Base-by-base conservation (phyloP, 345 rosid genomes). In the Gossypium raimondii region DNA sequence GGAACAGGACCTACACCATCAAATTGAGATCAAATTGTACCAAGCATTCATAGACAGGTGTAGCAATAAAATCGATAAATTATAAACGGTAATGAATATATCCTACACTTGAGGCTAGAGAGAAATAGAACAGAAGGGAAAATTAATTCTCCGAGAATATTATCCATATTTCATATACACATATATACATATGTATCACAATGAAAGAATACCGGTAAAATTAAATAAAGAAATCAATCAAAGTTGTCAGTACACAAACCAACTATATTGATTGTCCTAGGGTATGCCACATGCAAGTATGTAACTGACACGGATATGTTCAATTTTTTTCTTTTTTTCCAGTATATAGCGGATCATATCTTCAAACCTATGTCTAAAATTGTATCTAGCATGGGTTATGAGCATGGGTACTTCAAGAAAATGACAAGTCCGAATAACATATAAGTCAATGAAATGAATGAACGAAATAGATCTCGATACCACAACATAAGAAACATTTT, bases 1-100 rank as follows among this genome's bases (percentile, higher is more conserved):
- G 98, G 84, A 96, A 96, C 47, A 96, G 93, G 70, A 96, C 99
- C 99, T 94, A 75, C 80, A 81, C 27, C 25, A 73, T 76, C 38
- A 73, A 34, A 51, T 51, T 27, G 9, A 69, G 50, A 68, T 43
- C 72, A 68, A 27, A 51, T 51, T 27, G 73, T 51, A 27, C 16
- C 45, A 51, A 52, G 16, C 43, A 52, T 29, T 29, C 1, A 10
- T 24, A 51, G 45, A 69, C 22, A 69, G 12, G 43, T 25, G 14
- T 69, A 51, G 59, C 44, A 69, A 25, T 27, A 51, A 50, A 69
- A 17, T 69, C 12, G 7, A 17, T 3, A 67, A 11, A 45, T 44
- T n/a, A 5, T 1, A 1, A 48, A 13, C 3, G 12, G 20, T 3
- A 67, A 25, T 9, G 5, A 67, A 47, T 48, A 14, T n/a, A 64